A percentile compares a stretch with the other conserved stretches of the same genome.
These are phyloP conservation scores for Trypanosomatidae sp. DNA, from an alignment of 208 protist species.

Conservation along the genomic window DNA sequence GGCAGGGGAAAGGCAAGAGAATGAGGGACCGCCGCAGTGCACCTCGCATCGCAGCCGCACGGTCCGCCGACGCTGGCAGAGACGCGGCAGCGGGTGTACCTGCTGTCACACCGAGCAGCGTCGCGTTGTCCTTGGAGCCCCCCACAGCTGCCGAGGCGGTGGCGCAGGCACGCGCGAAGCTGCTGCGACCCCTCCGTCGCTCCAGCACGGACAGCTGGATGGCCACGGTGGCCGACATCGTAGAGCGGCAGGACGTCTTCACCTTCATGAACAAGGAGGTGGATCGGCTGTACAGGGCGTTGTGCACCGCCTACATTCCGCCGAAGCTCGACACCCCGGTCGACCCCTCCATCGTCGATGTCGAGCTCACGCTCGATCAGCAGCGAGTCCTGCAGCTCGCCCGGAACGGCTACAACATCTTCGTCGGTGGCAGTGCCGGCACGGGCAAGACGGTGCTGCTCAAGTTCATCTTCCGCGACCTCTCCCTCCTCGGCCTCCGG, in stretches of 20 bases:
- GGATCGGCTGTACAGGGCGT: slow-evolving; percentile 47
- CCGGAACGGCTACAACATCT: slow-evolving; percentile 65
- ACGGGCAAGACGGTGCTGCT: slow-evolving; percentile 93
- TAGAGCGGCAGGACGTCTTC: slow-evolving; percentile 52
- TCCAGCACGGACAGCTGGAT: slow-evolving; percentile 33
- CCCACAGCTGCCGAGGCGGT: slow-evolving; percentile 10
- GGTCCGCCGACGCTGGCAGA: too few relatives aligned
- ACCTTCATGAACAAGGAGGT: slow-evolving; percentile 47
- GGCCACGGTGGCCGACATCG: slow-evolving; percentile 35
- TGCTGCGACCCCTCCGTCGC: slow-evolving; percentile 16
- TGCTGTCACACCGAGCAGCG: too few relatives aligned
- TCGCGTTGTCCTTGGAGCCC: too few relatives aligned
- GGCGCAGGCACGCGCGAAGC: slow-evolving; percentile 5
- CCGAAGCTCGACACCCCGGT: slow-evolving; percentile 72
- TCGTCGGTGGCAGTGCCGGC: slow-evolving; percentile 86
- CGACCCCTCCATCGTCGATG: slow-evolving; percentile 32
- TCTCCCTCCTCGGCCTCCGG: slow-evolving; percentile 57
- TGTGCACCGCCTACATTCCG: slow-evolving; percentile 63
- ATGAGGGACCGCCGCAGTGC: too few relatives aligned
- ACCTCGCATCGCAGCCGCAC: too few relatives aligned
- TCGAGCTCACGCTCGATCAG: slow-evolving; percentile 74
- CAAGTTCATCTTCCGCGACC: slow-evolving; percentile 65
- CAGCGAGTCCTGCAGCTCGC: slow-evolving; percentile 60
- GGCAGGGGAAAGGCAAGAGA: too few relatives aligned
- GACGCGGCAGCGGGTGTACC: too few relatives aligned